Base-by-base conservation (phyloP, 2,329 filamentous ascomycete species). In the Colletotrichum gloeosporioides region DNA sequence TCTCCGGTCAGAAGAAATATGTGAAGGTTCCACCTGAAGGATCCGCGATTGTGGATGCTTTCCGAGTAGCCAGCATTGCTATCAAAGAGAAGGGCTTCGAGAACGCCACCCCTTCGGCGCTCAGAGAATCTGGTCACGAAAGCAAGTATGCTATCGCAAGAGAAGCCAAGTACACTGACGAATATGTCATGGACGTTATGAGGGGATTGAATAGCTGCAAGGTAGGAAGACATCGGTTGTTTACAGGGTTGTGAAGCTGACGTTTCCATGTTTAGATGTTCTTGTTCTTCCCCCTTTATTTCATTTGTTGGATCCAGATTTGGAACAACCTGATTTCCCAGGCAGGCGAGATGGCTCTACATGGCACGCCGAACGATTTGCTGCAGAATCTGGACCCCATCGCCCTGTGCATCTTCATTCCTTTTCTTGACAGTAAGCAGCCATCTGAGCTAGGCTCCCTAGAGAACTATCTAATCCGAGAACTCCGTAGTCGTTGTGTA, bases 261-360 rank as follows among this genome's bases (percentile, higher is more conserved):
- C 4, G 16, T 61, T 7, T 18, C 8, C 27, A 12, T n/a, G 4
- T 16, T 12, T 13, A 81, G 79, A 73, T 78, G 69, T 78, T 77
- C 13, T 36, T 72, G 9, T 69, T 77, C 29, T 79, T 78, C 36
- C 77, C 76, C 1, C 83, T 90, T 9, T 85, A 87, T 8, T 90
- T 90, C 83, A 68, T 77, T 15, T 69, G 77, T 34, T 78, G 79
- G 69, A 78, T 78, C 29, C 80, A 84, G 73, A 85, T 85, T 73
- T 81, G 80, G 70, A 82, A 81, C 73, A 84, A 84, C 67, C 67
- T 84, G 34, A 82, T 82, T 32, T 83, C 82, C 2, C 80, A 82
- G 31, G 79, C 80, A 2, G 78, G 78, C n/a, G 71, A 75, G 27
- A 80, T 81, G 79, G 78, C 76, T 15, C 64, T 80, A 6, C 77